Evolutionary conservation across 2,329 filamentous ascomycete genomes (phyloP).

Genomic region (Zelopaecilomyces penicillatus): DNA sequence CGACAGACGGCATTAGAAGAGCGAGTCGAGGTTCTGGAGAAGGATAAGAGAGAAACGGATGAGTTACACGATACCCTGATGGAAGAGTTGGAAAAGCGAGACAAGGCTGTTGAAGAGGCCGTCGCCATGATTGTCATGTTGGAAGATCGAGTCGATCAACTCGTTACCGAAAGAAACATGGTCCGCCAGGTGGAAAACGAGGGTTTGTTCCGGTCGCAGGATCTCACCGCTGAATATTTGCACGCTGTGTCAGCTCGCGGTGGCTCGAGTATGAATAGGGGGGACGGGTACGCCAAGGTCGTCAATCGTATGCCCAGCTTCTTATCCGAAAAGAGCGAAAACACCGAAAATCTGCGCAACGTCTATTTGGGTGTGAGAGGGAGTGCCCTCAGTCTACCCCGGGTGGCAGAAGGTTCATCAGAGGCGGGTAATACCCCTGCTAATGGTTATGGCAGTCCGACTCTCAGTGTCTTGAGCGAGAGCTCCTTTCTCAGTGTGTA

Average conservation of each 20-base stretch:
- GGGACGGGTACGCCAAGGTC: constrained; percentile 25
- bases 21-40: constrained; percentile 45
- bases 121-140: constrained; percentile 60
- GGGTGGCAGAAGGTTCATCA: constrained; percentile 32
- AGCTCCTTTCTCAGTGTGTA: constrained; percentile 61
- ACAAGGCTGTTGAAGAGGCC: constrained; percentile 63
- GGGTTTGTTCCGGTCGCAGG: constrained; percentile 24
- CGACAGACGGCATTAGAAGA: constrained; percentile 52
- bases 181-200: constrained; percentile 41
- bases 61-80: constrained; percentile 52
- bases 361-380: constrained; percentile 45
- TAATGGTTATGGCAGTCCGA: constrained; percentile 45
- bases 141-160: constrained; percentile 49
- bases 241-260: constrained; percentile 13
- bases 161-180: constrained; percentile 45
- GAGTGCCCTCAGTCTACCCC: constrained; percentile 43
- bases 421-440: constrained; percentile 24
- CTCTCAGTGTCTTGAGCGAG: constrained; percentile 56
- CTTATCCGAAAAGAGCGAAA: constrained; percentile 50
- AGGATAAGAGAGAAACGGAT: constrained; percentile 44
- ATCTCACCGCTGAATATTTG: constrained; percentile 20
- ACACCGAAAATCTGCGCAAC: constrained; percentile 52
- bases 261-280: constrained; percentile 12
- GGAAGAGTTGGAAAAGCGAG: constrained; percentile 55
- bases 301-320: constrained; percentile 57